Evolutionary conservation across 192 early-diverging fungal genomes (phyloP), one percentile per base, ranked within the genome.

Genomic region (Backusella macrospora): DNA sequence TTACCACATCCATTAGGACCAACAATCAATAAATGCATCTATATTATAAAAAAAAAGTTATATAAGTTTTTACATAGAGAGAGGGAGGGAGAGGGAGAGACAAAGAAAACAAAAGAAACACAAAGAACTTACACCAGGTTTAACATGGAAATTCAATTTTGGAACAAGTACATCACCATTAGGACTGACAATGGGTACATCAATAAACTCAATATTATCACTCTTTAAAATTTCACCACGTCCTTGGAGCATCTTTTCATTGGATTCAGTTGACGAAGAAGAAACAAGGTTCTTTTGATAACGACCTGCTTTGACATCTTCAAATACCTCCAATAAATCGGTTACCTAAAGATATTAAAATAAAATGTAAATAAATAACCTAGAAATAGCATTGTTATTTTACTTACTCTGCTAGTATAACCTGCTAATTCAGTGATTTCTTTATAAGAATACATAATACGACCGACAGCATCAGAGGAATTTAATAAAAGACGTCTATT

Each of bases 1-100:
- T 96, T 97, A 66, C 96, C 96, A 69, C 92, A 93, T 8, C 98
- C 96, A 79, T 98, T 99, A 68, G 96, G 96, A 1, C 96, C 98
- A 38, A 95, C 89, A 76, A 98, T 95, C 76, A 99, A 84, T 45
- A 97, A 80, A 76, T 98, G 94, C 85, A 76, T 76, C 23, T 49
- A n/a, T 38, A 40, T 43, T 43, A 43, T 4, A 43, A 43, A 43
- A 42, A 42, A 6, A 9, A 43, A 43, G 6, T n/a, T 52, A 52
- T 9, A 44, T 23, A 29, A 14, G 14, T 65, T 16, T 39, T 16
- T 37, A 65, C 9, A 16, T 15, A 68, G 0, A n/a, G n/a, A n/a
- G n/a, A n/a, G n/a, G n/a, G n/a, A n/a, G n/a, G n/a, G n/a, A n/a
- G n/a, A n/a, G n/a, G n/a, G n/a, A n/a, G n/a, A 38, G 1, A 55